Evolutionary conservation across 2,329 filamentous ascomycete species (phyloP).

Genomic region (Juglanconis oblonga): DNA sequence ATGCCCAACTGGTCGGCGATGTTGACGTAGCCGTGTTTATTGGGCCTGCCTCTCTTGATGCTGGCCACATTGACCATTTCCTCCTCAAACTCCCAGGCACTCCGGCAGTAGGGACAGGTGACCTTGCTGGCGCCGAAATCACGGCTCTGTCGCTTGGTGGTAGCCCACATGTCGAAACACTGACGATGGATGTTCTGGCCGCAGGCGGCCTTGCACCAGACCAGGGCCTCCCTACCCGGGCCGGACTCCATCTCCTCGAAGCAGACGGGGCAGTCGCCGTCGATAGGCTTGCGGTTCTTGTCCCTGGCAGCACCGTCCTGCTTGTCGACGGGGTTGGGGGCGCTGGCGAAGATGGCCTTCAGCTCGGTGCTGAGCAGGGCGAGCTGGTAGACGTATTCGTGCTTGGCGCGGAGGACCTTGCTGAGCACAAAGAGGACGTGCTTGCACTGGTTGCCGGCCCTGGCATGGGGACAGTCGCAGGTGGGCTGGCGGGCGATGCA

Average conservation of each 20-base stretch:
- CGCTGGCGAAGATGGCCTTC: conserved; percentile 52
- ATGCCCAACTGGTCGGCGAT: conserved; percentile 60
- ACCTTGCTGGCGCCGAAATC: conserved; percentile 30
- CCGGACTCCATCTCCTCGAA: conserved; percentile 42
- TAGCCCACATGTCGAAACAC: conserved; percentile 55
- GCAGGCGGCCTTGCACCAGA: conserved; percentile 52
- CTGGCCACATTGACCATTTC: conserved; percentile 41
- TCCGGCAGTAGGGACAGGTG: conserved; percentile 62
- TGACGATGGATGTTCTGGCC: conserved; percentile 53
- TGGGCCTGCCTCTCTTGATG: conserved; percentile 25
- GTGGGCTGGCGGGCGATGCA: conserved; percentile 46
- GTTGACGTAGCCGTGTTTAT: conserved; percentile 58
- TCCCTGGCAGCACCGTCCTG: conserved; percentile 19
- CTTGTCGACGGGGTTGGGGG: conserved; percentile 46
- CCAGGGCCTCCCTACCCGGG: conserved; percentile 33
- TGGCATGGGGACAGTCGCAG: conserved; percentile 56
- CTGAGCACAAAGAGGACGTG: conserved; percentile 61
- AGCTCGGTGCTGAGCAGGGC: conserved; percentile 59
- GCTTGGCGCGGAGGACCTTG: conserved; percentile 56
- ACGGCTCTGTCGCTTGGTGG: conserved; percentile 37
- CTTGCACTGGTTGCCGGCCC: conserved; percentile 59
- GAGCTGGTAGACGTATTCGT: conserved; percentile 58
- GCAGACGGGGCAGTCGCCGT: conserved; percentile 58
- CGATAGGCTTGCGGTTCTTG: conserved; percentile 44
- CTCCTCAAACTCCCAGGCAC: conserved; percentile 50